Conservation (phyloP, 257 asterid genomes). For the Forsythia suspensa region DNA sequence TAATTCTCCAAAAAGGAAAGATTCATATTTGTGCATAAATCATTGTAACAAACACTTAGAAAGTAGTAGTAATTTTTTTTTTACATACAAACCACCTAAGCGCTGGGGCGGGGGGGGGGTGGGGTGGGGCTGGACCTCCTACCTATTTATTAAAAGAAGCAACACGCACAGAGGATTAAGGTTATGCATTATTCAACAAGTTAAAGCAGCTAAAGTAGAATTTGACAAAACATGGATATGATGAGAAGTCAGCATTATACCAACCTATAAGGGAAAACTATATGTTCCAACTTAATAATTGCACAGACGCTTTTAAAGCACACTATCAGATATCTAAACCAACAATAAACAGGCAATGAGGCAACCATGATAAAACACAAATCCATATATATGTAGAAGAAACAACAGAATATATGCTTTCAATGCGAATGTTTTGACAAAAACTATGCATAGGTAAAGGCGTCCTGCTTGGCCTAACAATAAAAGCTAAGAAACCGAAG, state of each 20-base stretch:
- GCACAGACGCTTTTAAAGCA: background rate
- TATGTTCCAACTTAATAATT: background rate
- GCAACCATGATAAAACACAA: background rate
- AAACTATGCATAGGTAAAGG: background rate
- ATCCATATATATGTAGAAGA: background rate
- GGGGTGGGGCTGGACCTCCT: background rate
- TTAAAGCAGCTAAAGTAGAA: background rate
- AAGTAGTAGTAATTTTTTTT: background rate
- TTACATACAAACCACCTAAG: background rate
- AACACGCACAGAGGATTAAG: background rate
- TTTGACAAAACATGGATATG: background rate
- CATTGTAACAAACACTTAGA: too few species aligned
- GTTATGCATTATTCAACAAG: background rate
- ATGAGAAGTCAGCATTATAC: background rate
- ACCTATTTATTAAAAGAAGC: background rate
- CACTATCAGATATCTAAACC: background rate
- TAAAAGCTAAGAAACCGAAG: slow-evolving; percentile 22
- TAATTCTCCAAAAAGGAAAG: background rate
- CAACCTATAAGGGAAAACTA: background rate
- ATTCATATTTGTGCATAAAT: background rate
- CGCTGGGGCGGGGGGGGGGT: background rate
- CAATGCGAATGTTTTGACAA: background rate
- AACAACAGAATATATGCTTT: background rate
- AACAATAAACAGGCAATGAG: background rate
- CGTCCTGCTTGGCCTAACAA: background rate